phyloP scores from a whole-genome alignment of 768 basidiomycete genomes.

The Leucosporidium creatinivorum region DNA sequence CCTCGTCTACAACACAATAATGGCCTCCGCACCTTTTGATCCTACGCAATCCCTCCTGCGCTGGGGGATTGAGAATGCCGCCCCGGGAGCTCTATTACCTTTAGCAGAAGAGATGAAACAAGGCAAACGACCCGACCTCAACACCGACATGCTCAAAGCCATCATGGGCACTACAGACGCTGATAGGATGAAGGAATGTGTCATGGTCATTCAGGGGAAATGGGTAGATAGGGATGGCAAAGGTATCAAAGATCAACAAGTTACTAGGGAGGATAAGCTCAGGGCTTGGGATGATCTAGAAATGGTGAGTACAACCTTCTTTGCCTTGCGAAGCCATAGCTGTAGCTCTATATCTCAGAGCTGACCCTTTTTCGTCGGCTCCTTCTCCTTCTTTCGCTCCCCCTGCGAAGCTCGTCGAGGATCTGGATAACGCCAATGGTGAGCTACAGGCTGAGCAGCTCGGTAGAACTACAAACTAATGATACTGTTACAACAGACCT shows the following conservation, averaged over 20 bases:
- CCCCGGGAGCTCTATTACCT: conserved; percentile 37
- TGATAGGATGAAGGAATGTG: conserved; percentile 60
- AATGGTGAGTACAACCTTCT: conserved; percentile 54
- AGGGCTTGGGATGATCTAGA: conserved; percentile 66
- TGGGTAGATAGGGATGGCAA: conserved; percentile 44
- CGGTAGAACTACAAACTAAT: conserved; percentile 5
- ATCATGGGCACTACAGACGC: conserved; percentile 80
- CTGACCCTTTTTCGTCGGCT: no score
- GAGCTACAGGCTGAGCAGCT: conserved; percentile 12
- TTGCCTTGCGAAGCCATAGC: not conserved
- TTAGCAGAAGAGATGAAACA: conserved; percentile 43
- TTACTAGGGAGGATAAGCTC: conserved; percentile 51
- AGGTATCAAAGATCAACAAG: conserved; percentile 49
- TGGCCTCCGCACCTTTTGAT: conserved; percentile 5
- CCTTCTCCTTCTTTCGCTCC: no score
- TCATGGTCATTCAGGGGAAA: conserved; percentile 24
- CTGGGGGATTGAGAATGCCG: conserved; percentile 69
- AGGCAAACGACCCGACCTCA: conserved; percentile 47
- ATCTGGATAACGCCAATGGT: conserved; percentile 88
- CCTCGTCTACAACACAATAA: not conserved
- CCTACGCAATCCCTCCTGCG: conserved; percentile 68
- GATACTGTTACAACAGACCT: conserved; percentile 51
- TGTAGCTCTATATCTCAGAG: not conserved
- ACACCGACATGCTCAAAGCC: conserved; percentile 74
- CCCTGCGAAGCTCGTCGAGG: conserved; percentile 57